Conservation (phyloP, 1,284 basidiomycete genomes). For the Xanthoconium separans region DNA sequence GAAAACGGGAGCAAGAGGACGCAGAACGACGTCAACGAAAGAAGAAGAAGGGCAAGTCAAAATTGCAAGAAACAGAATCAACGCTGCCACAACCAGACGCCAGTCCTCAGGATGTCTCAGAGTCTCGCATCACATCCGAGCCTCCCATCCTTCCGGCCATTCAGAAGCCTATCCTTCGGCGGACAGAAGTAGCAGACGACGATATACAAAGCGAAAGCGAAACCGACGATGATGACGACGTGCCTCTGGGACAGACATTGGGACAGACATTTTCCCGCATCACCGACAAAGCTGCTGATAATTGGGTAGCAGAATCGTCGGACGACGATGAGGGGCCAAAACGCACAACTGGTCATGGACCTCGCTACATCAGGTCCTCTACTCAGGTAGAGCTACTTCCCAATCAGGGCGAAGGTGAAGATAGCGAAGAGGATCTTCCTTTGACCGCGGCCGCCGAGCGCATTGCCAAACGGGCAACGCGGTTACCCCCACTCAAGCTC, state of each 20-base stretch:
- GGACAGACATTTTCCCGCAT: conserved; percentile 24
- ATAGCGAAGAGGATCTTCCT: conserved; percentile 76
- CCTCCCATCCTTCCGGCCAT: conserved; percentile 60
- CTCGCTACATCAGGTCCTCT: conserved; percentile 36
- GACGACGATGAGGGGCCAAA: conserved; percentile 52
- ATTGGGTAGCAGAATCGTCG: conserved; percentile 62
- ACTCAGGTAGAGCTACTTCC: conserved; percentile 13
- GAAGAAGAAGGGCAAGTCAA: conserved; percentile 43
- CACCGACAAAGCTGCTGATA: conserved; percentile 34
- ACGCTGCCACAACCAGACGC: conserved; percentile 9
- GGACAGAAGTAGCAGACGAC: conserved; percentile 46
- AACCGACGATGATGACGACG: conserved; percentile 47
- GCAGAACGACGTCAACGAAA: conserved; percentile 40
- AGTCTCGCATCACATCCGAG: conserved; percentile 39
- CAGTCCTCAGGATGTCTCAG: conserved; percentile 12
- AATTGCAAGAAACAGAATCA: conserved; percentile 43
- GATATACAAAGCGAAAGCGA: conserved; percentile 50
- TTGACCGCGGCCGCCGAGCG: conserved; percentile 55
- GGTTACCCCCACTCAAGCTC: conserved; percentile 12
- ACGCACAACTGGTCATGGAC: conserved; percentile 56
- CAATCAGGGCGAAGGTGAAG: conserved; percentile 34
- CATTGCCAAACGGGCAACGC: conserved; percentile 27
- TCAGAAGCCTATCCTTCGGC: conserved; percentile 42
- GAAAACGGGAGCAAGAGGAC: conserved; percentile 43
- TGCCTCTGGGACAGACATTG: conserved; percentile 25